These are phyloP conservation scores for Chlorophyllum brunneum DNA, from an alignment of 768 basidiomycete species.

Conservation along the genomic window DNA sequence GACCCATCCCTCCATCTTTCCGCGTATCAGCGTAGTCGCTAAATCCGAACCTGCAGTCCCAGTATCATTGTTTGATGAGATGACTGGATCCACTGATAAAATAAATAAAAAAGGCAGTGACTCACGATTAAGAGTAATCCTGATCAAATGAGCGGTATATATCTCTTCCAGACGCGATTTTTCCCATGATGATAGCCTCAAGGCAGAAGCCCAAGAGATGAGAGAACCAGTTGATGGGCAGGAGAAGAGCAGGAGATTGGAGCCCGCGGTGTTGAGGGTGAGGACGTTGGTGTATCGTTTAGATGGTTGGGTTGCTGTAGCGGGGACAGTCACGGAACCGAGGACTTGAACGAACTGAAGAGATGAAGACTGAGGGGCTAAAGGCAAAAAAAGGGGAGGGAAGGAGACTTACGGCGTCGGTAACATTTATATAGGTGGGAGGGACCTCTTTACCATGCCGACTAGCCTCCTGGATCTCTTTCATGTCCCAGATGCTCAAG, in stretches of 20 bases:
- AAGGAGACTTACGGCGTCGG: constrained; percentile 66
- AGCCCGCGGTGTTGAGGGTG: constrained; percentile 91
- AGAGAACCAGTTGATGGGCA: constrained; percentile 69
- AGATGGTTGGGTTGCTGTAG: constrained; percentile 42
- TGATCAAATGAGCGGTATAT: constrained; percentile 91
- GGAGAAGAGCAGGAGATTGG: constrained; percentile 85
- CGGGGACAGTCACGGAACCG: constrained; percentile 66
- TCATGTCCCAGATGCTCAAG: constrained; percentile 90
- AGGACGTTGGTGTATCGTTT: constrained; percentile 75
- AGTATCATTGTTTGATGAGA: no score
- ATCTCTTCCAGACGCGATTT: constrained; percentile 94
- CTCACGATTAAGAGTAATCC: constrained; percentile 58
- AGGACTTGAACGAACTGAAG: constrained; percentile 74
- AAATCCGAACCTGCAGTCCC: constrained; percentile 45
- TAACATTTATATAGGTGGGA: constrained; percentile 82
- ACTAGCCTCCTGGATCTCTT: constrained; percentile 79
- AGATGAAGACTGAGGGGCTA: constrained; percentile 13
- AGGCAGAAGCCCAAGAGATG: constrained; percentile 86
- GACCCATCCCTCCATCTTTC: constrained; percentile 89
- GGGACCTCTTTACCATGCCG: constrained; percentile 79
- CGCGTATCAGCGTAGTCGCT: constrained; percentile 60
- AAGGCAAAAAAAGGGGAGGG: constrained; percentile 10
- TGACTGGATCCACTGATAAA: constrained; percentile 5
- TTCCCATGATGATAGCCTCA: constrained; percentile 92
- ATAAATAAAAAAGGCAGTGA: constrained; percentile 7